Conservation (phyloP, 192 early-diverging fungal genomes). For the Gaertneriomyces sp. region DNA sequence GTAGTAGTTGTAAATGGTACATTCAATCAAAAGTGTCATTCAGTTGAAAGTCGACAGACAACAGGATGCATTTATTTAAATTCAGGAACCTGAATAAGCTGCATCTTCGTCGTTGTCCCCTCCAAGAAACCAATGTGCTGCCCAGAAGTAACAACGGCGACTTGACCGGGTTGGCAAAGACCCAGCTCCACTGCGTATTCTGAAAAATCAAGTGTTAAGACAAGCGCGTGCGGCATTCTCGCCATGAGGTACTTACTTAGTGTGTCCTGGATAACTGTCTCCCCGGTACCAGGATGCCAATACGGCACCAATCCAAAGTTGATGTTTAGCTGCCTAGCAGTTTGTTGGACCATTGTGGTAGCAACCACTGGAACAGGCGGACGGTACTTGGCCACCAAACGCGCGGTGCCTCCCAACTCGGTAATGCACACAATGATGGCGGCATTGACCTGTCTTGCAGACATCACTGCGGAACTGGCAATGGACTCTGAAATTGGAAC, state of each 20-base stretch:
- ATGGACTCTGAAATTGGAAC: conserved; percentile 56
- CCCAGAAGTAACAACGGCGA: conserved; percentile 56
- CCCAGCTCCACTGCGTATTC: conserved; percentile 51
- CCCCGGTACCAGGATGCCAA: conserved; percentile 39
- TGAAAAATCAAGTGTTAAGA: conserved; percentile 10
- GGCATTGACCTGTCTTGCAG: conserved; percentile 52
- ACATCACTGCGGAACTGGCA: conserved; percentile 52
- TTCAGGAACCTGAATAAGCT: conserved; percentile 41
- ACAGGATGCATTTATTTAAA: too few relatives aligned
- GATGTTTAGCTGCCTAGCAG: conserved; percentile 50
- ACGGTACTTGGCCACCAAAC: conserved; percentile 58
- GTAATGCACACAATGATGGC: conserved; percentile 53
- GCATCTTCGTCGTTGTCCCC: conserved; percentile 49
- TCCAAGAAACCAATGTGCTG: conserved; percentile 39
- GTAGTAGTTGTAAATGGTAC: too few relatives aligned
- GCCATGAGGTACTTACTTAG: conserved; percentile 24
- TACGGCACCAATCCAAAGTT: conserved; percentile 55
- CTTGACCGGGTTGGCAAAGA: conserved; percentile 51
- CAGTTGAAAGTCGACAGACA: too few relatives aligned
- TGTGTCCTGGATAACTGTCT: conserved; percentile 38
- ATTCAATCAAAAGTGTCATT: too few relatives aligned
- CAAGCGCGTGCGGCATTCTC: neutral
- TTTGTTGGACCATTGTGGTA: conserved; percentile 46
- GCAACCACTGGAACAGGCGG: conserved; percentile 54
- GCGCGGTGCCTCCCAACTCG: conserved; percentile 50